phyloP scores from a whole-genome alignment of 2,329 filamentous ascomycete species.

The Cadophora luteo-olivacea region DNA sequence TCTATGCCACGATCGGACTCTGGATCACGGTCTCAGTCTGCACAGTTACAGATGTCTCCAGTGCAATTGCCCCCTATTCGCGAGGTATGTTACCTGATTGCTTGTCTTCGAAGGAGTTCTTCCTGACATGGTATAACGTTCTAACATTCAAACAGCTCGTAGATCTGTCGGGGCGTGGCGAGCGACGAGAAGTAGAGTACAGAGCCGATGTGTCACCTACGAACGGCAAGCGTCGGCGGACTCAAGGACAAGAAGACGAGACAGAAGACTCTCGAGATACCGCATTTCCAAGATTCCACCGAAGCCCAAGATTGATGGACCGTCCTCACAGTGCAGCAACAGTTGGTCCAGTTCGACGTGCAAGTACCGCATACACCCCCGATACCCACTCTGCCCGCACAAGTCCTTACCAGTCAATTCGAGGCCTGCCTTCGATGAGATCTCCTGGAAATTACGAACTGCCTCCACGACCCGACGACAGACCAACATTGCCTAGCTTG shows the following conservation, averaged over 20 bases:
- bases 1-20: neutral
- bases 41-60: conserved; percentile 13
- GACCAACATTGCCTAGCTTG: conserved; percentile 35
- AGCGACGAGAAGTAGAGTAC: conserved; percentile 11
- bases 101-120: neutral
- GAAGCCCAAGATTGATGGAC: conserved; percentile 27
- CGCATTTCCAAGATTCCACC: conserved; percentile 23
- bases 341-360: conserved; percentile 17
- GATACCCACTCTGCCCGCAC: conserved; percentile 28
- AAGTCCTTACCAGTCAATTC: conserved; percentile 28
- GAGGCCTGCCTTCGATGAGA: conserved; percentile 19
- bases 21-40: neutral
- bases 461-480: conserved; percentile 18
- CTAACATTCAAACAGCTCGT: conserved; percentile 1
- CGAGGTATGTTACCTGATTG: conserved; percentile 11
- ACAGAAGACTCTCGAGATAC: conserved; percentile 24
- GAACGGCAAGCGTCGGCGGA: conserved; percentile 33
- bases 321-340: conserved; percentile 26
- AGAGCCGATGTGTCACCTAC: conserved; percentile 15
- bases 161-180: conserved; percentile 11
- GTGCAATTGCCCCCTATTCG: conserved; percentile 20
- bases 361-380: conserved; percentile 17
- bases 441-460: conserved; percentile 25
- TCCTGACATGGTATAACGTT: neutral
- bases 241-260: conserved; percentile 27